phyloP scores from a whole-genome alignment of 345 rosid genomes.

The Cardiospermum halicacabum region DNA sequence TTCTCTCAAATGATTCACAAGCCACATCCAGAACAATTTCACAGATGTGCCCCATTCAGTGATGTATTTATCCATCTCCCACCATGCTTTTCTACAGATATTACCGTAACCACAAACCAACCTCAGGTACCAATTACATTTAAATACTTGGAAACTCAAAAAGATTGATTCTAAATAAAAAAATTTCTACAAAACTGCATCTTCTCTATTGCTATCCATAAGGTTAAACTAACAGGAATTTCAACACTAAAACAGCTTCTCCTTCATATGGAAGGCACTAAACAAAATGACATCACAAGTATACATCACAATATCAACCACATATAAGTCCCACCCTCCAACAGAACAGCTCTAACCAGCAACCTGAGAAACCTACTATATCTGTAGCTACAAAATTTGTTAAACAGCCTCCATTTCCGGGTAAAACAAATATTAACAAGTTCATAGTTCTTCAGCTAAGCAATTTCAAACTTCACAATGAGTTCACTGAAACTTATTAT shows the following conservation, averaged over 20 bases:
- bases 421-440: not conserved
- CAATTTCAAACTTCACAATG: not conserved
- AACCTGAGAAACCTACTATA: not conserved
- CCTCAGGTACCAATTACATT: not conserved
- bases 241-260: not conserved
- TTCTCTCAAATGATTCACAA: not conserved
- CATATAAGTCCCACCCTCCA: slow-evolving; percentile 1
- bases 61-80: not conserved
- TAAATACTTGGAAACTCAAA: not conserved
- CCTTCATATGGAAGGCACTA: not conserved
- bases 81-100: not conserved
- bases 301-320: not conserved
- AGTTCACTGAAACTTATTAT: not conserved
- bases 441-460: slow-evolving; percentile 6
- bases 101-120: not conserved
- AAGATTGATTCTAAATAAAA: not conserved
- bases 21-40: not conserved
- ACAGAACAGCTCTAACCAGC: slow-evolving; percentile 7
- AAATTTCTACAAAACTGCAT: not conserved
- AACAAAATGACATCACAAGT: not conserved
- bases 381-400: not conserved
- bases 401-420: slow-evolving; percentile 8
- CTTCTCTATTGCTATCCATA: not conserved
- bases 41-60: not conserved
- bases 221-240: not conserved